Base-by-base conservation (phyloP, 495 filamentous ascomycete species). In the Monascus purpureus region DNA sequence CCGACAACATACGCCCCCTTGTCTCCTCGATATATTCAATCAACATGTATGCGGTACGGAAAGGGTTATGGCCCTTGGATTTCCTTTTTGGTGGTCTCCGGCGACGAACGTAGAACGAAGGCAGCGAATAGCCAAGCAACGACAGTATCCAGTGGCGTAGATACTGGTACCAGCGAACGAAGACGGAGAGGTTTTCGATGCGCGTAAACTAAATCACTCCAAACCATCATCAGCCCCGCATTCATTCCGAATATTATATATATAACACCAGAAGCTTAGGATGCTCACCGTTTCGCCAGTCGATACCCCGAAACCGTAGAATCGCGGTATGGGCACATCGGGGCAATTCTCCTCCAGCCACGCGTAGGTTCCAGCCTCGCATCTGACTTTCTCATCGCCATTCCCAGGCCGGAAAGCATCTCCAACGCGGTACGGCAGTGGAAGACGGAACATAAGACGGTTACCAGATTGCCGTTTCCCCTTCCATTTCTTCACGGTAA, bases 251-350 rank as follows among this genome's bases (percentile, higher is more conserved):
- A 17, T 20, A 35, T 12, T 32, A 24, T 33, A 28, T 14, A 23
- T 22, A 33, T 8, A 8, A 27, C 18, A 18, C 9, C n/a, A 8
- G 24, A 19, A 8, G 12, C 12, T 14, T 30, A 11, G 15, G 12
- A 17, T 7, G 9, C 17, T 28, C 45, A 50, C 49, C 38, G 36
- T 43, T 37, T 47, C 20, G 11, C 49, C 43, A 35, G 42, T 45
- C 14, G 50, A 49, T 14, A 58, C 35, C 11, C 31, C 52, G 36
- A 59, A 59, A 2, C 55, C 55, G 35, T 53, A 55, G 18, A 62
- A 36, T 12, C 46, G 25, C 7, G 52, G 53, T 38, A 52, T 53
- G 5, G 40, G 47, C 12, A 58, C 38, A 19, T 46, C 41, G 11
- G 50, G 43, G 33, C 53, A 57, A 23, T 50, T 42, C 18, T 46